A percentile compares a stretch with the other conserved stretches of the same genome.
These are phyloP conservation scores for Rhizopogon roseolus DNA, from an alignment of 768 basidiomycete genomes.

Conservation along the genomic window DNA sequence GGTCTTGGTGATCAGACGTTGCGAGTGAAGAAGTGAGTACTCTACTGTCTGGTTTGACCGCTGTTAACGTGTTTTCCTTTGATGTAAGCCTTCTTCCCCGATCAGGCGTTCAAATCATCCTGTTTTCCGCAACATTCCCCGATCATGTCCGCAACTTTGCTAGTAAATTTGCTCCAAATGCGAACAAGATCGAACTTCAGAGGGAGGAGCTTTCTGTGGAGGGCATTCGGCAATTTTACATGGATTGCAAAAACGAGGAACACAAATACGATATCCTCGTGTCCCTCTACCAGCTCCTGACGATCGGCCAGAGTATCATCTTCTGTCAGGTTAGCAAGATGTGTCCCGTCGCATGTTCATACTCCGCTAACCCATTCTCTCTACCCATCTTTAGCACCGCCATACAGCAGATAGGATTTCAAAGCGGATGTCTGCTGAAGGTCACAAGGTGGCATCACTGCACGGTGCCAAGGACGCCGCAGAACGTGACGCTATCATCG, in stretches of 20 bases:
- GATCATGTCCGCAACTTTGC: slow-evolving; percentile 92
- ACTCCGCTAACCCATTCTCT: neutral
- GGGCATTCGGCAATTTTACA: slow-evolving; percentile 94
- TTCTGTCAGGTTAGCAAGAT: slow-evolving; percentile 72
- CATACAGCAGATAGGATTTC: slow-evolving; percentile 93
- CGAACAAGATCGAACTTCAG: slow-evolving; percentile 95
- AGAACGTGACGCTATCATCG: slow-evolving; percentile 90
- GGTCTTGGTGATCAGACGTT: slow-evolving; percentile 92
- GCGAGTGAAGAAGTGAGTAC: slow-evolving; percentile 83
- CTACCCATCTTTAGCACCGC: slow-evolving; percentile 52
- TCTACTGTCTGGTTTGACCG: neutral
- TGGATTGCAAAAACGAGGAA: slow-evolving; percentile 90
- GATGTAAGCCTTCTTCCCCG: slow-evolving; percentile 52
- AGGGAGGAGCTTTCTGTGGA: slow-evolving; percentile 92
- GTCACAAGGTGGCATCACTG: slow-evolving; percentile 93
- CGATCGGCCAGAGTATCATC: slow-evolving; percentile 97
- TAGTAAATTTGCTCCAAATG: slow-evolving; percentile 83
- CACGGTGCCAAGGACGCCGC: slow-evolving; percentile 90
- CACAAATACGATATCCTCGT: slow-evolving; percentile 96
- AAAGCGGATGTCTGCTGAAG: slow-evolving; percentile 84
- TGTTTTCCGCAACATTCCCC: slow-evolving; percentile 98
- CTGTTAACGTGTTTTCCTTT: slow-evolving; percentile 8
- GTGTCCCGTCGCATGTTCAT: slow-evolving; percentile 17
- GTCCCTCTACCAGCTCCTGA: slow-evolving; percentile 82
- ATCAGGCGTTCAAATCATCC: slow-evolving; percentile 71